Percentiles rank a stretch among this genome's conserved stretches.
These are phyloP conservation scores for Termitomyces titanicus DNA, from an alignment of 768 basidiomycete genomes.

Conservation along the genomic window DNA sequence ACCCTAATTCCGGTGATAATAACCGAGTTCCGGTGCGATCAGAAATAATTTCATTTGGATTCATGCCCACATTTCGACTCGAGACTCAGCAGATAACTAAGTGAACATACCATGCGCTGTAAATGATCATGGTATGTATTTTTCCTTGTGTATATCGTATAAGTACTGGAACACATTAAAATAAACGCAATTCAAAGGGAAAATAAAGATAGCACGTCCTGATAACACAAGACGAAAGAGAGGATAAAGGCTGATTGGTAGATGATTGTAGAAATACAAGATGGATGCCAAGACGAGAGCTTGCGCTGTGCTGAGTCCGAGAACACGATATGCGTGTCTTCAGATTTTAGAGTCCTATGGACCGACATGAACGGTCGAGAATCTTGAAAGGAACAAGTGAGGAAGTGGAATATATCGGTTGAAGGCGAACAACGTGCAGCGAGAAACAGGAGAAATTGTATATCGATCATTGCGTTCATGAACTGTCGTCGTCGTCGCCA, in stretches of 20 bases:
- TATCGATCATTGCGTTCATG: not conserved
- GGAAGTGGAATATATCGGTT: not conserved
- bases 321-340: not conserved
- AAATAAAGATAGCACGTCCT: slow-evolving; percentile 10
- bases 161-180: not conserved
- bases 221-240: slow-evolving; percentile 1
- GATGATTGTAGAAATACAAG: slow-evolving; percentile 11
- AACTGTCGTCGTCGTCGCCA: slow-evolving; percentile 39
- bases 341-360: not conserved
- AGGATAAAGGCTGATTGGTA: not conserved
- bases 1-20: not conserved
- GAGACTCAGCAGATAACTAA: too few species aligned
- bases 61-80: too few species aligned
- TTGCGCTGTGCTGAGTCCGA: not conserved
- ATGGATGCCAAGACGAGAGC: not conserved
- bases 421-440: not conserved
- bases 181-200: not conserved
- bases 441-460: not conserved
- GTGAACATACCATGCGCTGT: not conserved
- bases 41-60: not conserved
- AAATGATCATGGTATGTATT: not conserved
- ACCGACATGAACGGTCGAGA: not conserved
- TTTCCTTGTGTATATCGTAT: slow-evolving; percentile 1
- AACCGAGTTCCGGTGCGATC: not conserved
- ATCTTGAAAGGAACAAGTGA: not conserved